Conservation (phyloP, 2,329 filamentous ascomycete genomes). For the Arthroderma sp. region DNA sequence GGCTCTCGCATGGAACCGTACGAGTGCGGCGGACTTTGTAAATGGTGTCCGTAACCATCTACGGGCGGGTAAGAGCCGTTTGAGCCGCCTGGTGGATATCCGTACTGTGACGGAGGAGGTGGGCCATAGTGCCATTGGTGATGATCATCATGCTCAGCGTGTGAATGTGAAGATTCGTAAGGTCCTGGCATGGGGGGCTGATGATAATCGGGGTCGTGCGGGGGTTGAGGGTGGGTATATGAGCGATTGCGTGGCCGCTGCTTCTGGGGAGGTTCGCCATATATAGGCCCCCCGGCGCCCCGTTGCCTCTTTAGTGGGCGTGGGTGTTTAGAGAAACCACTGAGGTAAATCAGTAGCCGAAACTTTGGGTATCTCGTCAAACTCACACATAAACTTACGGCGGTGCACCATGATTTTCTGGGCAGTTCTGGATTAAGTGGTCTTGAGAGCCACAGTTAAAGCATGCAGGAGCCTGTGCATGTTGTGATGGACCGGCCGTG, state of each 20-base stretch:
- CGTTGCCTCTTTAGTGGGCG: conserved; percentile 18
- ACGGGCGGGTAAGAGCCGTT: conserved; percentile 11
- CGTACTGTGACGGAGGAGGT: conserved; percentile 12
- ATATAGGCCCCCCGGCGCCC: conserved; percentile 6
- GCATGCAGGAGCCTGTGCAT: conserved; percentile 14
- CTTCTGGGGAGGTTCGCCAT: conserved; percentile 12
- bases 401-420: conserved; percentile 19
- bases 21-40: conserved; percentile 7
- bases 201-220: conserved; percentile 12
- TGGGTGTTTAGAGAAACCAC: conserved; percentile 10
- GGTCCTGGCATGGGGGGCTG: conserved; percentile 10
- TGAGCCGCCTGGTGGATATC: conserved; percentile 14
- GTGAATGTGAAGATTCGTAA: conserved; percentile 11
- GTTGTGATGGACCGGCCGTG: conserved; percentile 3
- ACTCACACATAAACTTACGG: conserved; percentile 16
- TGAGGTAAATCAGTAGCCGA: conserved; percentile 1
- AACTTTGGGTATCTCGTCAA: neutral
- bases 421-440: conserved; percentile 24
- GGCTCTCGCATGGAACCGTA: conserved; percentile 6
- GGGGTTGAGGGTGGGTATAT: conserved; percentile 12
- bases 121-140: conserved; percentile 14
- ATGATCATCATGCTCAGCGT: conserved; percentile 1
- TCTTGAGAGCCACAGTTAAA: conserved; percentile 22
- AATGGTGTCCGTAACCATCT: conserved; percentile 12
- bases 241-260: conserved; percentile 11